phyloP scores from a whole-genome alignment of 2,329 filamentous ascomycete genomes.

The Teratosphaeria viscida region DNA sequence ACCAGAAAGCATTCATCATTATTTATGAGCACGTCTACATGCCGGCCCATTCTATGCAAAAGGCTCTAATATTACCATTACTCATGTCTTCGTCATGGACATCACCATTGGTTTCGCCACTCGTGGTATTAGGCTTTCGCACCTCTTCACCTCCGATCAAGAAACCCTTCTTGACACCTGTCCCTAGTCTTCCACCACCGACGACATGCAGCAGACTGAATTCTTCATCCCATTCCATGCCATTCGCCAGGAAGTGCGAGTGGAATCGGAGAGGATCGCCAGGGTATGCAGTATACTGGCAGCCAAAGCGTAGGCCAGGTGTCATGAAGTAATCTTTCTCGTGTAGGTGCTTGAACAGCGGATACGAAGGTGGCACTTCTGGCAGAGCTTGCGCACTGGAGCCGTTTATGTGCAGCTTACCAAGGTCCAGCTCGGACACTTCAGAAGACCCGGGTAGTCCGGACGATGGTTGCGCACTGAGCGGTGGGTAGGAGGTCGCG shows the following conservation, averaged over 20 bases:
- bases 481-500: constrained; percentile 38
- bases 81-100: constrained; percentile 26
- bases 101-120: constrained; percentile 5
- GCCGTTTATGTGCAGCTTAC: not conserved
- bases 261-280: constrained; percentile 92
- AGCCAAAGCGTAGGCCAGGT: constrained; percentile 87
- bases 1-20: not conserved
- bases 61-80: constrained; percentile 48
- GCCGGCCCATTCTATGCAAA: constrained; percentile 87
- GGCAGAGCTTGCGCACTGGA: constrained; percentile 9
- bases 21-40: constrained; percentile 47
- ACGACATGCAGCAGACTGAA: constrained; percentile 78
- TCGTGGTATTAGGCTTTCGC: constrained; percentile 9
- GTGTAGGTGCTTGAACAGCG: constrained; percentile 73
- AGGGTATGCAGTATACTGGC: constrained; percentile 88
- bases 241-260: constrained; percentile 83
- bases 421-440: not conserved
- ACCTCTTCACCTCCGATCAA: constrained; percentile 62
- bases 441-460: not conserved
- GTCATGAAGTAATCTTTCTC: constrained; percentile 73
- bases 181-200: constrained; percentile 76
- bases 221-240: constrained; percentile 76
- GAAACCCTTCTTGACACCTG: constrained; percentile 92
- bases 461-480: constrained; percentile 14
- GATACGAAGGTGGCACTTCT: constrained; percentile 47